phyloP scores from a whole-genome alignment of 768 basidiomycete genomes.

The Lactifluus echinatus region DNA sequence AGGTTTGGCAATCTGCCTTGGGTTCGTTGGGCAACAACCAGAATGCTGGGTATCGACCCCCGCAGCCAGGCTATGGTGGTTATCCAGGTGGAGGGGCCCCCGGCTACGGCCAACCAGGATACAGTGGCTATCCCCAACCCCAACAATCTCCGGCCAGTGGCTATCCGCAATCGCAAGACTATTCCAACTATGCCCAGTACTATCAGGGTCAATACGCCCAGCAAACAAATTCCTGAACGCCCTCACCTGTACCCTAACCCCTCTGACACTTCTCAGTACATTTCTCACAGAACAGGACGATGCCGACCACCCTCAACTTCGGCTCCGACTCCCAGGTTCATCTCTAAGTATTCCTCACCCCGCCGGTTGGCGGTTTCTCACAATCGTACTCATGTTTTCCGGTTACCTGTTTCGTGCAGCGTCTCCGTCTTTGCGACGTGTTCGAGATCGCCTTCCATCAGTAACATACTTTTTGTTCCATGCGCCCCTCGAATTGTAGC shows the following conservation, averaged over 20 bases:
- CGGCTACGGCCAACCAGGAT: constrained; percentile 18
- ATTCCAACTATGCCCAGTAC: constrained; percentile 77
- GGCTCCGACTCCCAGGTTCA: constrained; percentile 15
- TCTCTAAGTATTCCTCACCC: constrained; percentile 21
- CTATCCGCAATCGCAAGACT: constrained; percentile 51
- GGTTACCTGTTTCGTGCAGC: constrained; percentile 13
- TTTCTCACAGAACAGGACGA: constrained; percentile 22
- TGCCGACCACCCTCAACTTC: constrained; percentile 19
- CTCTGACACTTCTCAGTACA: constrained; percentile 19
- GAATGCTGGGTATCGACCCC: constrained; percentile 54
- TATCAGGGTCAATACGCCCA: constrained; percentile 85
- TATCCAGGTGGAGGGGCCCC: constrained; percentile 14
- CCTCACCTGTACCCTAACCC: constrained; percentile 28
- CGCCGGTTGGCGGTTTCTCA: constrained; percentile 13
- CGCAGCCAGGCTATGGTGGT: constrained; percentile 55
- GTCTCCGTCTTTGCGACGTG: constrained; percentile 5
- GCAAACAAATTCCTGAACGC: constrained; percentile 47
- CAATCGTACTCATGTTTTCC: constrained; percentile 18
- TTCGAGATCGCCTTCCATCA: constrained; percentile 20
- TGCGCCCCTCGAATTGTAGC: constrained; percentile 21
- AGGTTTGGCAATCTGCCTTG: constrained; percentile 61
- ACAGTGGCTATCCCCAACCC: constrained; percentile 15
- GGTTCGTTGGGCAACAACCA: constrained; percentile 29
- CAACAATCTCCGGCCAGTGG: constrained; percentile 7
- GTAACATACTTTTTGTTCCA: constrained; percentile 20